Evolutionary conservation across 148 eudicot species (phyloP), one percentile per base, ranked within the genome.

Genomic region (Silene latifolia): DNA sequence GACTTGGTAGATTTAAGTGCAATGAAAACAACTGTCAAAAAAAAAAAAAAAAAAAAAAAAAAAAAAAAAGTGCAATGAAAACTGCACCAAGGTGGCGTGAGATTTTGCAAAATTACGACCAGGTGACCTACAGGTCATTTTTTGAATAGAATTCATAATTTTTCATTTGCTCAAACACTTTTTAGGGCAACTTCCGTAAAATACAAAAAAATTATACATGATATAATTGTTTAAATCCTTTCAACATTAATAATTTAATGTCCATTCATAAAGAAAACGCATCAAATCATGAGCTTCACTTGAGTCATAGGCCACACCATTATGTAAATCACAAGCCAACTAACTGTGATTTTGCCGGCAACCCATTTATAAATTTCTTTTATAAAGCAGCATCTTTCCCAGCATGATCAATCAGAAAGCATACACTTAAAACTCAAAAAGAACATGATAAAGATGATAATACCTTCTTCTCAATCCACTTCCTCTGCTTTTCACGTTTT

Each of bases 401-500:
- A 12, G 61, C 57, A 67, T 42, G 46, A n/a, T 76, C 27, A 18
- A 8, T 61, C 47, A 76, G 44, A 69, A 46, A 27, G 19, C 6
- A 25, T 0, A 57, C 25, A 21, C 24, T 20, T 46, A 3, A 18
- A 59, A 12, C 57, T 35, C 46, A 69, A 10, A 44, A 21, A 59
- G 35, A 18, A 4, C 53, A 17, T 57, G 15, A 21, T 20, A 21
- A 23, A 48, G 18, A 48, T 42, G 29, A 63, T 27, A 48, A 72
- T 80, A 96, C 98, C 99, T 92, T 90, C 75, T 78, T 90, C 7
- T 90, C 98, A 71, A 86, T 78, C 72, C 80, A 82, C 83, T 86
- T 88, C 79, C 99, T 87, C 80, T 89, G 91, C 79, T 88, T 90
- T 76, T 87, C 99, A 13, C 98, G 91, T 72, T 87, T 92, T 84